phyloP scores from a whole-genome alignment of 2,329 filamentous ascomycete genomes.

The Chrysoporthe puriensis region DNA sequence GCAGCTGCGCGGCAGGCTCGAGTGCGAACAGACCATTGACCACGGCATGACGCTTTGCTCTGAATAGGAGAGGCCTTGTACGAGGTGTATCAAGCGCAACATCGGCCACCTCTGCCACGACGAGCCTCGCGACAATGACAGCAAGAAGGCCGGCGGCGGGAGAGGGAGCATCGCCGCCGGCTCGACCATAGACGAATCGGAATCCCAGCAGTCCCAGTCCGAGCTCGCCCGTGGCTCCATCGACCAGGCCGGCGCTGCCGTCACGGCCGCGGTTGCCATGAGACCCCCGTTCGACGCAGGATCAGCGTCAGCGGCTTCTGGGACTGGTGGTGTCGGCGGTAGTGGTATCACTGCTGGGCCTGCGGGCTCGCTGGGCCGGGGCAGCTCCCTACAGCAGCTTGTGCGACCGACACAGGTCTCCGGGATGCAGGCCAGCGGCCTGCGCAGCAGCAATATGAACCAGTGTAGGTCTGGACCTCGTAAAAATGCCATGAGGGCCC shows the following conservation, averaged over 20 bases:
- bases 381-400: slow-evolving; percentile 66
- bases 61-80: slow-evolving; percentile 87
- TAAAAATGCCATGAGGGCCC: slow-evolving; percentile 24
- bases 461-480: slow-evolving; percentile 65
- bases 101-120: slow-evolving; percentile 99
- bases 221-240: slow-evolving; percentile 60
- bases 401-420: slow-evolving; percentile 73
- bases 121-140: slow-evolving; percentile 82
- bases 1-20: slow-evolving; percentile 30
- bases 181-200: slow-evolving; percentile 64
- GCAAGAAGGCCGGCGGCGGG: slow-evolving; percentile 65
- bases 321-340: slow-evolving; percentile 11
- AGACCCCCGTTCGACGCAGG: slow-evolving; percentile 49
- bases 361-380: slow-evolving; percentile 51
- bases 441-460: slow-evolving; percentile 65
- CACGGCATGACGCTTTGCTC: slow-evolving; percentile 35
- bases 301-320: slow-evolving; percentile 34
- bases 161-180: slow-evolving; percentile 64
- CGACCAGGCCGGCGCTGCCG: slow-evolving; percentile 43
- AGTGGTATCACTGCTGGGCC: slow-evolving; percentile 27
- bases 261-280: slow-evolving; percentile 54
- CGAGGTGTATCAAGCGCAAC: slow-evolving; percentile 96
- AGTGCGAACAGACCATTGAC: slow-evolving; percentile 41
- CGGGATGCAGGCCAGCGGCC: slow-evolving; percentile 65
- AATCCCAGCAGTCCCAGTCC: slow-evolving; percentile 50